Base-by-base conservation (phyloP, 2,329 filamentous ascomycete genomes). In the Emericellopsis atlantica region DNA sequence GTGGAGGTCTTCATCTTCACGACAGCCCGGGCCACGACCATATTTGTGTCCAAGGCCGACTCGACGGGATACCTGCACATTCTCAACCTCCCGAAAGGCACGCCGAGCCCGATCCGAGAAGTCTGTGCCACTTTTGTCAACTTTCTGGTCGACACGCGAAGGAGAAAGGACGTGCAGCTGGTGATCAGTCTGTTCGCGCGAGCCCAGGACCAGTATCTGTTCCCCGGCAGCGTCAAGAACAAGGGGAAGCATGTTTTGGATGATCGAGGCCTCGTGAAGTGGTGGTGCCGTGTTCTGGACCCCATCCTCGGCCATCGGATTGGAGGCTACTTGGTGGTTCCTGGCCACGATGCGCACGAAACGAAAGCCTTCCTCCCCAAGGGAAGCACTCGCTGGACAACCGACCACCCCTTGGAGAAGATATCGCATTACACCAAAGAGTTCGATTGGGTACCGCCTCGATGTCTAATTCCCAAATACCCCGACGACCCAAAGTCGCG, bases 21-120 rank as follows among this genome's bases (percentile, higher is more conserved):
- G 0, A 95, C 89, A 0, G 74, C 76, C 36, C 74, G 76, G 50
- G 74, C 87, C 21, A 94, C 84, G 2, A 95, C 85, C 4, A 73
- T 96, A 41, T 98, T 98, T 57, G 82, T 98, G 21, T 90, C 89
- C 47, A 98, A 98, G 61, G 92, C 92, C 38, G 92, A 98, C 63
- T 95, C 92, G 9, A 95, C 90, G 0, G 92, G 93, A 21, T 93
- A 87, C 55, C 65, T 95, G 9, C 69, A 79, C 48, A 67, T 82
- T 2, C 65, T 89, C 31, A 64, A 74, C 15, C 65, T 84, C 0
- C 74, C 79, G 14, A 7, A 26, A 14, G 38, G 74, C n/a, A 67
- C 71, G 0, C 67, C 75, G 0, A 92, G 85, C 4, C 87, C 87
- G 0, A 72, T 95, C 39, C 78, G 84, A 46, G 70, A 78, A 26